Evolutionary conservation across 2,329 filamentous ascomycete species (phyloP), one percentile per base, ranked within the genome.

Genomic region (Elsinoe batatas): DNA sequence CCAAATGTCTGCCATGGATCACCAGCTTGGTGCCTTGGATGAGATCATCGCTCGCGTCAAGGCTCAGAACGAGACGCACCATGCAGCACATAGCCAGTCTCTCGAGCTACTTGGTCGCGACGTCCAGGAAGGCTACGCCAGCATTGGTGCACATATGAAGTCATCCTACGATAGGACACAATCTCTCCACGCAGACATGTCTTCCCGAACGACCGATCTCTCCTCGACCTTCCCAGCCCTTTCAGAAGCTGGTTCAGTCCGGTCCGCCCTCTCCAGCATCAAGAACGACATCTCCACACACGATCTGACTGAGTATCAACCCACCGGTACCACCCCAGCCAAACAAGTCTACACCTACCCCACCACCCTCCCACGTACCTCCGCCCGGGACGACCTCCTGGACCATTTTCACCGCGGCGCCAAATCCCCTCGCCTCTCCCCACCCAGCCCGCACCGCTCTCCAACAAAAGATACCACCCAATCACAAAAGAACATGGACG

Each of bases 21-120:
- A 78, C n/a, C 89, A 97, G 69, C 91, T 98, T 80, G 81, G 84
- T 56, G 87, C 88, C 1, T 79, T 98, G 6, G 91, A 97, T 64
- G 88, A 91, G 61, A 95, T 96, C 63, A 89, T 97, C 37, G 79
- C 84, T 32, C 83, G 87, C 32, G 90, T 94, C 50, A 82, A 85
- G 58, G 81, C 80, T 1, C 86, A 94, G 64, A 97, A 95, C 67
- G 81, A 85, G 30, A 76, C 77, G 15, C 89, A 95, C 65, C 85
- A 93, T 67, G 77, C 82, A 22, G 78, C 79, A 22, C 87, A 94
- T 60, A 70, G 77, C 1, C 68, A 76, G n/a, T 86, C 83, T 1
- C 73, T 95, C n/a, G 72, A 79, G 33, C 72, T 71, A 8, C 76
- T 96, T 32, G 81, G 85, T 0, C 74, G 71, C 15, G 84, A 82